Evolutionary conservation across 1,284 basidiomycete species (phyloP).

Genomic region (Flammula alnicola): DNA sequence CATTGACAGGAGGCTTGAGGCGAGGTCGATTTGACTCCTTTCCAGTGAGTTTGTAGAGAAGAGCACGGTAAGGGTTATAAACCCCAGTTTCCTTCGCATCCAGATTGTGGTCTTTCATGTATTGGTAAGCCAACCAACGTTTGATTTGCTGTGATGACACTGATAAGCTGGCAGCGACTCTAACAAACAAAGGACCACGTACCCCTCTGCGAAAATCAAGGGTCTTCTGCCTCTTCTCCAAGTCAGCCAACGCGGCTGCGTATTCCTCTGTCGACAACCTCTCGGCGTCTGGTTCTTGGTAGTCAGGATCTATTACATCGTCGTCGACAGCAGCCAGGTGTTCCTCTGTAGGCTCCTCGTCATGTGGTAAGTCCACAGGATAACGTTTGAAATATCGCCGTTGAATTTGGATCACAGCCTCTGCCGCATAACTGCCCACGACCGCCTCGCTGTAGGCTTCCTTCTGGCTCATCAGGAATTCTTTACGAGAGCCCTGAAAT

Average conservation of each 20-base stretch:
- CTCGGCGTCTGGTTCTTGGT: background rate
- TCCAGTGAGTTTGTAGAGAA: conserved; percentile 13
- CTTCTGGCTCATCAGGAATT: conserved; percentile 12
- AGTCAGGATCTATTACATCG: background rate
- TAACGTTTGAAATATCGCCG: conserved; percentile 18
- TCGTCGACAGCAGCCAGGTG: background rate
- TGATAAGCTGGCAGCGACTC: too few relatives aligned
- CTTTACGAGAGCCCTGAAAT: conserved; percentile 11
- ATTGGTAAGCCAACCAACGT: conserved; percentile 14
- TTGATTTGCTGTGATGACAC: conserved; percentile 15
- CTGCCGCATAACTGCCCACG: background rate
- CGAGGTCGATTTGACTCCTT: background rate
- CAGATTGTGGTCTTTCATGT: conserved; percentile 15
- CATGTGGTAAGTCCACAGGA: conserved; percentile 7
- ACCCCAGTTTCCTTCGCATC: conserved; percentile 5
- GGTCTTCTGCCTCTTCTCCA: background rate
- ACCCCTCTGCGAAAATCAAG: background rate
- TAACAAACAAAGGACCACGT: background rate
- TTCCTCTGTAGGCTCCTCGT: conserved; percentile 3
- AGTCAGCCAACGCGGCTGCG: background rate
- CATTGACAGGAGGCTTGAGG: too few relatives aligned
- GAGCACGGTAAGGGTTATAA: conserved; percentile 5
- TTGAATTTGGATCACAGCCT: conserved; percentile 11
- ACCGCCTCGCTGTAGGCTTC: conserved; percentile 12
- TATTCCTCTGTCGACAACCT: background rate